Base-by-base conservation (phyloP, 2,329 filamentous ascomycete species). In the Pyricularia sp. region DNA sequence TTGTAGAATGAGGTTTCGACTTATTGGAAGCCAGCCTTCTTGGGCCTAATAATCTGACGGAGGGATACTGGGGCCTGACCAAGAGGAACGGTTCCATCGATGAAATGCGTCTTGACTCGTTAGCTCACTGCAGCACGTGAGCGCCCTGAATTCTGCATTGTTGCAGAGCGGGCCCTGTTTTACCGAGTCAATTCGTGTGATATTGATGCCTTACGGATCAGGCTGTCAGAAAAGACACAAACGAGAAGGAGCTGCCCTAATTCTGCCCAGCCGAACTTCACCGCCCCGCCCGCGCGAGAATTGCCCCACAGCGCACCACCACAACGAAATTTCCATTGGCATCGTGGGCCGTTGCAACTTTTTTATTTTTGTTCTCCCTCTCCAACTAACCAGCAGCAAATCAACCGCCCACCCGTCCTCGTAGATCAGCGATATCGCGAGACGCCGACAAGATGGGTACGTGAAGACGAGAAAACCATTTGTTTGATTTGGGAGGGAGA, bases 381-480 rank as follows among this genome's bases (percentile, higher is more conserved):
- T 74, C 73, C 74, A 77, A 75, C 75, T 75, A 73, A 77, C 76
- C 76, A 78, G 76, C 75, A 76, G 76, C 72, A 77, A 73, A 74
- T 74, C 70, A 76, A 73, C 64, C 65, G 64, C 59, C 67, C 61
- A 66, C n/a, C 71, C 70, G 58, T 31, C 31, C 66, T 68, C 66
- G 72, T 72, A 73, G 73, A 79, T 77, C 80, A 75, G 71, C 74
- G 71, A 68, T 58, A 68, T 68, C 66, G 25, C 66, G 66, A 79
- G 78, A 77, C 78, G 78, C 76, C 83, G 83, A 81, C 83, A 86
- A 82, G 81, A 88, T 88, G 85, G 85, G 85, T 88, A 88, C 82
- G 85, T 85, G 84, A 61, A n/a, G 23, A 61, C n/a, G 23, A 7
- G 33, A 42, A 9, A 42, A 42, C 4, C 11, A 61, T 25, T 26